Base-by-base conservation (phyloP, 1,284 basidiomycete genomes). In the Ustilago trichophora region DNA sequence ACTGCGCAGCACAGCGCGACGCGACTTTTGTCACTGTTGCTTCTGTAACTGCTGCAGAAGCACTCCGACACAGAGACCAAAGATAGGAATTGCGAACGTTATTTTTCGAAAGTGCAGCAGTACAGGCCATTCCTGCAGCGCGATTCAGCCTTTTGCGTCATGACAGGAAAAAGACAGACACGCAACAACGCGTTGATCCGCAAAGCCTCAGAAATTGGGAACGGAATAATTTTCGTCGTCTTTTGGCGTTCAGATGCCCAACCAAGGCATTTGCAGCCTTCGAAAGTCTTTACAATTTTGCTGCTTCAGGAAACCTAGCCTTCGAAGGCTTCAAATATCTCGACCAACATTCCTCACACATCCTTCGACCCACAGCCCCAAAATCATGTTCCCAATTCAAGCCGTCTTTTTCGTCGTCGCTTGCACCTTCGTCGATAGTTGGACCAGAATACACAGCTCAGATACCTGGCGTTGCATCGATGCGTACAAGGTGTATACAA, bases 121-220 rank as follows among this genome's bases (percentile, higher is more conserved):
- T n/a, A n/a, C n/a, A n/a, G n/a, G n/a, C n/a, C n/a, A n/a, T n/a
- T n/a, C n/a, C n/a, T n/a, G n/a, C n/a, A n/a, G 27, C 27, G 27
- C 27, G 27, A 13, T 29, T 13, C 13, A 13, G 27, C 27, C 13
- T 29, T 13, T 13, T 8, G 27, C 27, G 27, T 29, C 27, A 29
- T 29, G 27, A 29, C 27, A 8, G 27, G 27, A 13, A 29, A 13
- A 29, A 29, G 7, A 8, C 27, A 7, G 8, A 29, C 27, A 29
- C 8, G 6, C 13, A 47, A 47, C 21, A 33, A 43, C 49, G 57
- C 57, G 50, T 60, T 60, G 57, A 60, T 60, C 40, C 32, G 40
- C 31, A 34, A n/a, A 42, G 22, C 15, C 19, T 18, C 37, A 15
- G 18, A 9, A 50, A n/a, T 22, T 36, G 11, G 32, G 47, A 42